phyloP scores from a whole-genome alignment of 1,284 basidiomycete species.

The Rhodotorula mucilaginosa region DNA sequence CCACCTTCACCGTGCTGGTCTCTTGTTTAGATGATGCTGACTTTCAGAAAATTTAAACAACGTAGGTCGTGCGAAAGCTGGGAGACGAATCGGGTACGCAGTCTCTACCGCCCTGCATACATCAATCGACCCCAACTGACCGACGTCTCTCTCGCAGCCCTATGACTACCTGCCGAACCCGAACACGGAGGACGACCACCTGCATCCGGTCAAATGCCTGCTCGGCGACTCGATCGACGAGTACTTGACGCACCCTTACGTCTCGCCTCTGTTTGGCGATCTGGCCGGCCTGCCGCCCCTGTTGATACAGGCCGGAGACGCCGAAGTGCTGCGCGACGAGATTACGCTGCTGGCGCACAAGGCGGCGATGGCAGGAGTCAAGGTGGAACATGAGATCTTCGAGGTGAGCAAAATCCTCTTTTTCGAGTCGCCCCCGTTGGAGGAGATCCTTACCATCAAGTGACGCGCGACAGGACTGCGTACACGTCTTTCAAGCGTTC shows the following conservation, averaged over 20 bases:
- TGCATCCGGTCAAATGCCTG: conserved; percentile 90
- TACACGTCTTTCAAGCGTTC: conserved; percentile 87
- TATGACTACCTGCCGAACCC: conserved; percentile 53
- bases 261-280: conserved; percentile 91
- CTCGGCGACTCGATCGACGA: conserved; percentile 73
- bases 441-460: not conserved
- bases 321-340: conserved; percentile 90
- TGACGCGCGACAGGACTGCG: conserved; percentile 52
- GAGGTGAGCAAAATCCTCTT: conserved; percentile 8
- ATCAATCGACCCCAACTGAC: conserved; percentile 52
- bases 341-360: conserved; percentile 92
- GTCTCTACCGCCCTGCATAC: too few species aligned
- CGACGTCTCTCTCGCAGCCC: conserved; percentile 14
- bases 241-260: conserved; percentile 93
- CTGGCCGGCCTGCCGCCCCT: conserved; percentile 82
- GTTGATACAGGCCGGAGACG: conserved; percentile 89
- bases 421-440: not conserved
- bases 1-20: conserved; percentile 47
- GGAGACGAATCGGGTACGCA: conserved; percentile 77
- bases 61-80: conserved; percentile 81
- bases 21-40: not conserved
- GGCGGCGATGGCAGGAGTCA: conserved; percentile 79
- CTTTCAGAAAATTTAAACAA: conserved; percentile 58
- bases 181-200: conserved; percentile 59
- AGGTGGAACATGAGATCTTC: conserved; percentile 82